phyloP scores from a whole-genome alignment of 2,329 filamentous ascomycete genomes.

The Fusarium dlaminii region DNA sequence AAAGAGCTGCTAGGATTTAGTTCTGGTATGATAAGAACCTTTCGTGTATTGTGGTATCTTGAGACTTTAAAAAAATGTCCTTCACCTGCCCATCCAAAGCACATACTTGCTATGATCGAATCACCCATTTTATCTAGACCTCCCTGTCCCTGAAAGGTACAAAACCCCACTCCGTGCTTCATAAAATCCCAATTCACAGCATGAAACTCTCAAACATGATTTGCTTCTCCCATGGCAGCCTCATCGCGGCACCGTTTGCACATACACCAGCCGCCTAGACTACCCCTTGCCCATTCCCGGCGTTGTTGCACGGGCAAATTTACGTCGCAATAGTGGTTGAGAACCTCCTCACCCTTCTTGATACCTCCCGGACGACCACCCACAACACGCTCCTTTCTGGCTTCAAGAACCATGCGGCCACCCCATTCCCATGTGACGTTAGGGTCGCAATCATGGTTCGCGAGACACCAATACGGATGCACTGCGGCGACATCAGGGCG shows the following conservation, averaged over 20 bases:
- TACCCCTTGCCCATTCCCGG: conserved; percentile 88
- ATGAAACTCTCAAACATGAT: conserved; percentile 11
- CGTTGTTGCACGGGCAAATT: conserved; percentile 79
- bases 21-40: neutral
- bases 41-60: conserved; percentile 6
- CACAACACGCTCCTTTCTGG: conserved; percentile 65
- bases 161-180: conserved; percentile 6
- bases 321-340: conserved; percentile 96
- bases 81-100: neutral
- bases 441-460: conserved; percentile 95
- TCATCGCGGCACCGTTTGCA: conserved; percentile 85
- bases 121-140: conserved; percentile 25
- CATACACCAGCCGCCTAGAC: conserved; percentile 88
- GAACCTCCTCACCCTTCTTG: conserved; percentile 81
- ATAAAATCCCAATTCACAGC: neutral
- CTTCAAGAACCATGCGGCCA: conserved; percentile 77
- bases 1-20: neutral
- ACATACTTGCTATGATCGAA: neutral
- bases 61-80: neutral
- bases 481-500: conserved; percentile 92
- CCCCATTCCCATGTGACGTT: conserved; percentile 97
- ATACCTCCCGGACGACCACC: conserved; percentile 68
- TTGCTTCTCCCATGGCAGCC: conserved; percentile 49
- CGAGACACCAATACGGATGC: conserved; percentile 94
- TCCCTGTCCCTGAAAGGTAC: conserved; percentile 7